phyloP scores from a whole-genome alignment of 2,329 filamentous ascomycete genomes.

The Paramyrothecium roridum region DNA sequence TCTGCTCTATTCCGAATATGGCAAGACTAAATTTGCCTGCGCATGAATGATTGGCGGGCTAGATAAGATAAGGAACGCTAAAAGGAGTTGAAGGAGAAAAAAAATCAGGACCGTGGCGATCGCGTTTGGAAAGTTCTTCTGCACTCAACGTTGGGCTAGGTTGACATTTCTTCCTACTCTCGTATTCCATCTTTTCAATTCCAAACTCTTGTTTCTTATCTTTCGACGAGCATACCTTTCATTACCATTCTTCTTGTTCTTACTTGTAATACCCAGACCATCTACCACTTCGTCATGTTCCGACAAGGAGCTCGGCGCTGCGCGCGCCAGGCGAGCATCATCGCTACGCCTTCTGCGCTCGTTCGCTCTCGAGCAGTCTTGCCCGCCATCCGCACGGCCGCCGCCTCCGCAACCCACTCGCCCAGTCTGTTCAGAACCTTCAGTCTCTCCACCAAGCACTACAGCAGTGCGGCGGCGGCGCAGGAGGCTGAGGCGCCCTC shows the following conservation, averaged over 20 bases:
- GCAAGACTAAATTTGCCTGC: no score
- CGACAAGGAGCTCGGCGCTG: slow-evolving; percentile 36
- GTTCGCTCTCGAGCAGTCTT: slow-evolving; percentile 22
- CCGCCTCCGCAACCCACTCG: slow-evolving; percentile 10
- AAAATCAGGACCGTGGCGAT: background rate
- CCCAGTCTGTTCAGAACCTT: slow-evolving; percentile 15
- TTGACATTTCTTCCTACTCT: background rate
- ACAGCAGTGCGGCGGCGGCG: slow-evolving; percentile 36
- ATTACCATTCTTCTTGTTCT: slow-evolving; percentile 5
- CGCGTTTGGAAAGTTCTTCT: background rate
- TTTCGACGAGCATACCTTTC: slow-evolving; percentile 2
- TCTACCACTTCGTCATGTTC: slow-evolving; percentile 21
- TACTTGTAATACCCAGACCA: slow-evolving; percentile 1
- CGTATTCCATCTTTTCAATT: background rate
- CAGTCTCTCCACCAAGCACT: slow-evolving; percentile 24
- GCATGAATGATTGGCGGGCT: no score
- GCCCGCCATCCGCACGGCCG: slow-evolving; percentile 17
- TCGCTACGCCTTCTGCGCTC: slow-evolving; percentile 22
- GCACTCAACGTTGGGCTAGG: background rate
- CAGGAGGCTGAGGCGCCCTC: slow-evolving; percentile 13
- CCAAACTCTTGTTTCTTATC: slow-evolving; percentile 1
- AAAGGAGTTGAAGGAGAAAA: background rate
- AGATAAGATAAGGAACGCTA: background rate
- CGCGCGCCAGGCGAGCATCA: slow-evolving; percentile 30
- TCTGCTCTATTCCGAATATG: no score